These are phyloP conservation scores for Lodderomyces margitis DNA, from an alignment of 1,139 yeast species.

Conservation along the genomic window DNA sequence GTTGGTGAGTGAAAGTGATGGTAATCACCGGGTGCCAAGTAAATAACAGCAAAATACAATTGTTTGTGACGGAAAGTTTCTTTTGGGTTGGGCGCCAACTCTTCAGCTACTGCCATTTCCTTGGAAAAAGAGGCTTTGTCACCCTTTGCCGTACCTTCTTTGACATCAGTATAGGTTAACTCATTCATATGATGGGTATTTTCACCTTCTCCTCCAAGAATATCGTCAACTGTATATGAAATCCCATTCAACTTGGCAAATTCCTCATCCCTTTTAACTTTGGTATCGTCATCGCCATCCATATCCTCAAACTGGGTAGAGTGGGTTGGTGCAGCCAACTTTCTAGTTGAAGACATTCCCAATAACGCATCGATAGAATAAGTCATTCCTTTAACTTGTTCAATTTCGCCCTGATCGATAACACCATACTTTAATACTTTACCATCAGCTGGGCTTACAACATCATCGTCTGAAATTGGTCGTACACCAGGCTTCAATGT, in stretches of 20 bases:
- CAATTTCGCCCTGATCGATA: conserved; percentile 82
- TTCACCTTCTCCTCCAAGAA: conserved; percentile 48
- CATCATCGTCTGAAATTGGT: conserved; percentile 65
- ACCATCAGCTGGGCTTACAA: conserved; percentile 95
- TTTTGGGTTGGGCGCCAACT: conserved; percentile 38
- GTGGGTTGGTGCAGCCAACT: conserved; percentile 60
- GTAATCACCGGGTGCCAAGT: conserved; percentile 97
- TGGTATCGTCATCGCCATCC: conserved; percentile 37
- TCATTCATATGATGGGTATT: conserved; percentile 39
- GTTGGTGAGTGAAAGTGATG: conserved; percentile 97
- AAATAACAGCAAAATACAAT: conserved; percentile 85
- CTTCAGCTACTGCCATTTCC: conserved; percentile 43
- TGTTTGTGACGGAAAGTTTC: conserved; percentile 48
- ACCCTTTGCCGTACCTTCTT: conserved; percentile 47
- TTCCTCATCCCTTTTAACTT: conserved; percentile 59
- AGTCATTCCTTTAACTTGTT: conserved; percentile 95
- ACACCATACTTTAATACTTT: conserved; percentile 81
- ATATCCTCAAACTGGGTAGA: conserved; percentile 44
- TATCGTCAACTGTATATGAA: conserved; percentile 66
- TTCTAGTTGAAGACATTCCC: conserved; percentile 53
- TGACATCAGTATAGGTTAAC: conserved; percentile 55
- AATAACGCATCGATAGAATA: conserved; percentile 87
- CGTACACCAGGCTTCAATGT: conserved; percentile 75
- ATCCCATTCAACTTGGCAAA: conserved; percentile 81
- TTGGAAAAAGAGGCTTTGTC: conserved; percentile 33